Percentiles rank a stretch among this genome's conserved stretches.
Evolutionary conservation across 176 grass and related monocot species (phyloP).

Genomic region (Cenchrus fungigraminus): DNA sequence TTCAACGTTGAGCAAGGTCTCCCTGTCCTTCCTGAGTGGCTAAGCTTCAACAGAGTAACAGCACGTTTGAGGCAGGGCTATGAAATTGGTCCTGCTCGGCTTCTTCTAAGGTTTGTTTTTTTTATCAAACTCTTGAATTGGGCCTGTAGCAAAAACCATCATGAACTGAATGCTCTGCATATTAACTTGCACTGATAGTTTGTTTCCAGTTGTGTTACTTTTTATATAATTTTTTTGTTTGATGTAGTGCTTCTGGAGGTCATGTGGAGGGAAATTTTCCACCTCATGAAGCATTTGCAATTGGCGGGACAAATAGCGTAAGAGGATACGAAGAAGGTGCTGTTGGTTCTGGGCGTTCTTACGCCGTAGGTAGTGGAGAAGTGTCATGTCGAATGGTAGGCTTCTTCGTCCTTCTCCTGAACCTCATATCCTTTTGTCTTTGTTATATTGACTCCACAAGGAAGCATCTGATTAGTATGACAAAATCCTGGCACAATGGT

Average conservation of each 20-base stretch:
- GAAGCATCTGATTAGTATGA: constrained; percentile 2
- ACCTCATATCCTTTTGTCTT: background rate
- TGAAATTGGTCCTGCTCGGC: constrained; percentile 74
- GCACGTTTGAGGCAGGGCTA: constrained; percentile 68
- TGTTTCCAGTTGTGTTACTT: background rate
- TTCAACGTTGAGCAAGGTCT: constrained; percentile 91
- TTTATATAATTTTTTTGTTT: constrained; percentile 36
- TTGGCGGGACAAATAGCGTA: constrained; percentile 94
- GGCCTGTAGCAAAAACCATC: background rate
- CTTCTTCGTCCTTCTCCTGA: background rate
- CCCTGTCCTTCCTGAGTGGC: constrained; percentile 78
- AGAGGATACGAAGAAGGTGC: constrained; percentile 97
- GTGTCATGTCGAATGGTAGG: constrained; percentile 80
- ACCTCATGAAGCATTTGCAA: constrained; percentile 91
- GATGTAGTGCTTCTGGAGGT: constrained; percentile 82
- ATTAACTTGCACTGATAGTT: constrained; percentile 15
- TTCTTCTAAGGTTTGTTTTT: constrained; percentile 74
- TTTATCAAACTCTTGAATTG: constrained; percentile 15
- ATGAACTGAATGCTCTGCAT: constrained; percentile 24
- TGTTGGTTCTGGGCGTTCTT: constrained; percentile 75
- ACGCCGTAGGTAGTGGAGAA: constrained; percentile 89
- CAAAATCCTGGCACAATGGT: constrained; percentile 25
- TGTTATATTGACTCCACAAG: constrained; percentile 14
- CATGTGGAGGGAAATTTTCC: constrained; percentile 89
- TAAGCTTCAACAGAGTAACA: constrained; percentile 89